Evolutionary conservation across 306 rosid genomes (phyloP), one percentile per base, ranked within the genome.

Genomic region (Citrullus colocynthis): DNA sequence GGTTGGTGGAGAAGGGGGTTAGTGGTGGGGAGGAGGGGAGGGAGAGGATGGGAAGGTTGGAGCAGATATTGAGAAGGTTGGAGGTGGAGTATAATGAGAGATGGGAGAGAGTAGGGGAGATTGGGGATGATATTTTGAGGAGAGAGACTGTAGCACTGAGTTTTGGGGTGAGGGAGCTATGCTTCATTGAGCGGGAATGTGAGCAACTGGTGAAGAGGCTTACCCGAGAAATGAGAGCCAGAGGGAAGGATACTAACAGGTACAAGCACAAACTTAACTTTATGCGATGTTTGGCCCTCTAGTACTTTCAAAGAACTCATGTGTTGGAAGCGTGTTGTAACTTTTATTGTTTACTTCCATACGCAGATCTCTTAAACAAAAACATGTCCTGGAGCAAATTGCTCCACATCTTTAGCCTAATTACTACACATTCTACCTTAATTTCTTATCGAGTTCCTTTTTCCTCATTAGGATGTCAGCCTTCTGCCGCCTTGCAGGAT

Each of bases 171-270:
- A 89, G 92, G 85, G 97, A 94, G 76, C 83, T 94, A 59, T 67
- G 82, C 77, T 94, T 88, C 79, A 88, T 94, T 56, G 95, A 94
- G 87, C 89, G 90, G 86, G 97, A 94, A 77, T 91, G 97, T 24
- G 90, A 85, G 77, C 86, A 86, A 82, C 77, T 90, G 81, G 95
- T 94, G 81, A 84, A 88, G 84, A 81, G 81, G 55, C 90, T 94
- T 80, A 80, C 80, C 44, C 85, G 51, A 51, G 91, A 88, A 85
- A 78, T 88, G 81, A 89, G 82, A 9, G 72, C 28, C 7, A 64
- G 48, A 75, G 79, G 71, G 56, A 90, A 87, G 80, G 71, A 52
- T 51, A n/a, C 56, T 17, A 39, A 87, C 64, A 89, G 98, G 97
- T 90, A 83, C 49, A 63, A 49, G 67, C 60, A 28, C 21, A 48